Base-by-base conservation (phyloP, 768 basidiomycete species). In the Mycena vitilis region DNA sequence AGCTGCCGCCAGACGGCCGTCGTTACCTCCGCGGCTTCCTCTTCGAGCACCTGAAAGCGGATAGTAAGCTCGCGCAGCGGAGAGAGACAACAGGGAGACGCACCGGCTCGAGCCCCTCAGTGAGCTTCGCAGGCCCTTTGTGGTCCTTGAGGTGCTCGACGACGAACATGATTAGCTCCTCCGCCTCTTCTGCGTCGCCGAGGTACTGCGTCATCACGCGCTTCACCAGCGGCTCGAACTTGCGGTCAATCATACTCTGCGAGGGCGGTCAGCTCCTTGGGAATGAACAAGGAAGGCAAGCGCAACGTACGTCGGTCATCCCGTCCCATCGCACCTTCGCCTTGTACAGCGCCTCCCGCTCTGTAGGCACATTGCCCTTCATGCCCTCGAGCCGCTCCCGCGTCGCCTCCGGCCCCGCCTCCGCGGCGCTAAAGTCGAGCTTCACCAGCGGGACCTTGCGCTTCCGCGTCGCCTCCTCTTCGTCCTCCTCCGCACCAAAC, bases 151-250 rank as follows among this genome's bases (percentile, higher is more conserved):
- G 81, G 77, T 97, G 95, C 77, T 98, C 96, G 15, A 97, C 81
- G 10, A 94, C 95, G 77, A 95, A 98, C 88, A 97, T 94, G 64
- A 95, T 91, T 67, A 98, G 85, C 75, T 98, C 96, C 69, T 96
- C 94, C 60, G 71, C 71, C 75, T 97, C 96, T 68, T 96, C 94
- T 75, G 95, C 86, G 75, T 96, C 95, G 66, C 95, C 96, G 15
- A 98, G 88, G 74, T 93, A 95, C 77, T 93, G 92, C 42, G 87
- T 85, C 89, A 98, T 95, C 72, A 92, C 85, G 10, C 88, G 87
- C 70, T 94, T 92, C 34, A 95, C 89, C 60, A 96, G 81, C 37
- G 94, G 91, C 77, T 95, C 92, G 20, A 98, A 83, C 79, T 97
- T 98, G 48, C 89, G 87, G 73, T 94, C 92, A 73, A 97, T 91